Conservation (phyloP, 495 filamentous ascomycete genomes). For the Xylaria longipes region DNA sequence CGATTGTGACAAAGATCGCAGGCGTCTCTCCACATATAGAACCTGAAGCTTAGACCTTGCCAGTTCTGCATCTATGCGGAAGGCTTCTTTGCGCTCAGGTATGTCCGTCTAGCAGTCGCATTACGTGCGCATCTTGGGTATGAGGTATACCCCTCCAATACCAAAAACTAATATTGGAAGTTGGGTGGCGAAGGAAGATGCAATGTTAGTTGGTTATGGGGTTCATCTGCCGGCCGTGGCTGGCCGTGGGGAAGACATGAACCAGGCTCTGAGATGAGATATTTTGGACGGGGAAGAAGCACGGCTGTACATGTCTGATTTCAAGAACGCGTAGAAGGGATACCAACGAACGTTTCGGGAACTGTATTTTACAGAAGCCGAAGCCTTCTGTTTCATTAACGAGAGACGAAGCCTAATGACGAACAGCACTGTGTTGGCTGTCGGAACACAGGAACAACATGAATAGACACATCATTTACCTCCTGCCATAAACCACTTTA, state of each 20-base stretch:
- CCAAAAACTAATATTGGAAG: background rate
- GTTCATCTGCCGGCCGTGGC: background rate
- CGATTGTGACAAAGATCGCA: background rate
- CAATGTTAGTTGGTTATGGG: background rate
- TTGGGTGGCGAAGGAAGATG: background rate
- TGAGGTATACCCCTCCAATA: conserved; percentile 3
- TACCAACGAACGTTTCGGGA: conserved; percentile 18
- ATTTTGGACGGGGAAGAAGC: background rate
- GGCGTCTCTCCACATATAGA: conserved; percentile 1
- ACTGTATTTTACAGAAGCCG: conserved; percentile 5
- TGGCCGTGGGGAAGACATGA: background rate
- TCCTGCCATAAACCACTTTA: background rate
- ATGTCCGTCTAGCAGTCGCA: background rate
- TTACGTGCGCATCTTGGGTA: conserved; percentile 17
- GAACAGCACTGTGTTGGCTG: background rate
- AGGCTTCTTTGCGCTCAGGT: background rate
- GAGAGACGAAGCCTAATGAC: conserved; percentile 3
- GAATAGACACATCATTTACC: conserved; percentile 5
- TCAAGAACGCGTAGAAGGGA: background rate
- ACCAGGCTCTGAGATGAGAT: background rate
- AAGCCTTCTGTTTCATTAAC: background rate
- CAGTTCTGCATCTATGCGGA: background rate
- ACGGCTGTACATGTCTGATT: background rate
- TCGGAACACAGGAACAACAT: background rate
- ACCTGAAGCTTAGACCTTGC: background rate